phyloP scores from a whole-genome alignment of 768 basidiomycete genomes.

The Russula vinacea region DNA sequence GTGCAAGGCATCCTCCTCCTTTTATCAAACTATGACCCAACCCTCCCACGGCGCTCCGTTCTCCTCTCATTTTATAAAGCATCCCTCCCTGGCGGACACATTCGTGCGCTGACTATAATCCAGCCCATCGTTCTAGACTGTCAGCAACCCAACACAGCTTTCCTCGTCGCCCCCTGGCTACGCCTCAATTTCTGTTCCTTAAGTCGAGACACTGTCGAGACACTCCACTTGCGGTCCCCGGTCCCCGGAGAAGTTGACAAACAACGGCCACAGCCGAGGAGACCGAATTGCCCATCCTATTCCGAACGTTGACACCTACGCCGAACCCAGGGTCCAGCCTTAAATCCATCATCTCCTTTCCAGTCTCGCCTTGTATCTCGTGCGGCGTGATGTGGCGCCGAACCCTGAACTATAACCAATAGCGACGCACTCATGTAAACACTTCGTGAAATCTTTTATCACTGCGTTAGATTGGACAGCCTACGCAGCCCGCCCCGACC shows the following conservation, averaged over 20 bases:
- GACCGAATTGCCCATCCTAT: not conserved
- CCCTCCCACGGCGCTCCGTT: slow-evolving; percentile 1
- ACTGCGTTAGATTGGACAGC: not conserved
- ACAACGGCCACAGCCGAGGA: slow-evolving; percentile 3
- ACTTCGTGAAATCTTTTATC: not conserved
- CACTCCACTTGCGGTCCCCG: not conserved
- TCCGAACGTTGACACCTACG: slow-evolving; percentile 7
- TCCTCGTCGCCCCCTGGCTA: too few relatives aligned
- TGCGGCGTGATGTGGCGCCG: slow-evolving; percentile 7
- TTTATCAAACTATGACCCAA: not conserved
- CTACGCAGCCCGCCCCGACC: not conserved
- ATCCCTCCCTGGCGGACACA: not conserved
- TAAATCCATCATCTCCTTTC: not conserved
- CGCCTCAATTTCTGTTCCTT: not conserved
- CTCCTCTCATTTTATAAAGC: not conserved
- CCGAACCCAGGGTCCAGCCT: slow-evolving; percentile 4
- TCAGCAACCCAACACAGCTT: not conserved
- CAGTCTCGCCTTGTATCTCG: not conserved
- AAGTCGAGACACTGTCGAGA: not conserved
- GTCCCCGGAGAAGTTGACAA: slow-evolving; percentile 6
- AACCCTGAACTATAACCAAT: not conserved
- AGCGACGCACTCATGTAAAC: not conserved
- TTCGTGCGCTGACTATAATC: not conserved
- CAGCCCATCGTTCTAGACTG: not conserved
- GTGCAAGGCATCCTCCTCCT: slow-evolving; percentile 5